These are phyloP conservation scores for Globisporangium canariense DNA, from an alignment of 352 stramenopile species.

Conservation along the genomic window DNA sequence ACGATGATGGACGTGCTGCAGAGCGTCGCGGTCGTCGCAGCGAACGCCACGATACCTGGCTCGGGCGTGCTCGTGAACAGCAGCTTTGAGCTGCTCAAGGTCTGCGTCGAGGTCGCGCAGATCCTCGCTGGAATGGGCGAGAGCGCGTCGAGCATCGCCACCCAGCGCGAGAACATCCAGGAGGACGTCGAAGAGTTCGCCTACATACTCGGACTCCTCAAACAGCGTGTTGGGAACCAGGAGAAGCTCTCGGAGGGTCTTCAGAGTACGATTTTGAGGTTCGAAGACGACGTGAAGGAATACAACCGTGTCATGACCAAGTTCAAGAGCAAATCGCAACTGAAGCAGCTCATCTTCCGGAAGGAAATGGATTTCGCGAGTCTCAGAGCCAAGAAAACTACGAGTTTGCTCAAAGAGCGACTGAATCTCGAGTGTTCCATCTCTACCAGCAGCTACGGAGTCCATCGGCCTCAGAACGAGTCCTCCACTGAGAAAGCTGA, in stretches of 20 bases:
- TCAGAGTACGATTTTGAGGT: background rate
- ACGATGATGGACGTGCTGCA: background rate
- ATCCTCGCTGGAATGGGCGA: background rate
- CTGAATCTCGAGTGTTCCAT: background rate
- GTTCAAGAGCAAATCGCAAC: background rate
- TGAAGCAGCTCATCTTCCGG: background rate
- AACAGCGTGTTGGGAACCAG: background rate
- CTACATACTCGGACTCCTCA: background rate
- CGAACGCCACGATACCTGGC: background rate
- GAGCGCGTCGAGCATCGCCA: background rate
- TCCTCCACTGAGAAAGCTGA: background rate
- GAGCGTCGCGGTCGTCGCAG: background rate
- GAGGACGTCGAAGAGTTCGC: constrained; percentile 4
- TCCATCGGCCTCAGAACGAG: no score
- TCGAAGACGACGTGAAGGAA: background rate
- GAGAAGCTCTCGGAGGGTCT: background rate
- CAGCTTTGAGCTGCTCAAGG: background rate
- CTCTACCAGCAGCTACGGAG: background rate
- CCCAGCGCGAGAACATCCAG: background rate
- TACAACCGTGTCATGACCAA: background rate
- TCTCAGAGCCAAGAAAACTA: background rate
- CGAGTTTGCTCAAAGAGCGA: background rate
- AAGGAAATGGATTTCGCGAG: background rate
- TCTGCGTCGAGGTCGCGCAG: background rate
- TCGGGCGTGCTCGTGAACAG: background rate